Conservation (phyloP, 1,139 yeast genomes). For the Yamadazyma pseudoaaseri region DNA sequence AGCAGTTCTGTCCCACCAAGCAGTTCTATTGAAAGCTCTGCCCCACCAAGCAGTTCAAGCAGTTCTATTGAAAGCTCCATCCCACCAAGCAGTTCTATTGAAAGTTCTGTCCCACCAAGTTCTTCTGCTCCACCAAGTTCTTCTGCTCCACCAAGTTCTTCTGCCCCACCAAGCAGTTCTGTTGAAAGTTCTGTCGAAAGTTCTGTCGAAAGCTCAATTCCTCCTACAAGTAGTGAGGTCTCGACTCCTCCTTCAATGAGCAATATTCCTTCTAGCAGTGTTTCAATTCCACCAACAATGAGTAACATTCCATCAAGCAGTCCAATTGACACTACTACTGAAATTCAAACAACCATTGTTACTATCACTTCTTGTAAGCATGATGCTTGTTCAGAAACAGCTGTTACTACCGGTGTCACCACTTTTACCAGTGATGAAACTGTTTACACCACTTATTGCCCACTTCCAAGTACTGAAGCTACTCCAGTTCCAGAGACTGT, state of each 20-base stretch:
- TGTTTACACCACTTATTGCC: slow-evolving; percentile 6
- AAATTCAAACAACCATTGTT: slow-evolving; percentile 25
- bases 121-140: not conserved
- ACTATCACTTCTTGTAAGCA: slow-evolving; percentile 45
- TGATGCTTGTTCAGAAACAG: slow-evolving; percentile 12
- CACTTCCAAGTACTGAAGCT: slow-evolving; percentile 1
- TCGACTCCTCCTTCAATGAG: too few species aligned
- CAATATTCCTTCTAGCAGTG: too few species aligned
- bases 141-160: not conserved
- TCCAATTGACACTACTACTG: slow-evolving; percentile 15
- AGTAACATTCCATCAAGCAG: not conserved
- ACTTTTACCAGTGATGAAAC: slow-evolving; percentile 24
- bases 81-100: slow-evolving; percentile 1
- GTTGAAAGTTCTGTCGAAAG: not conserved
- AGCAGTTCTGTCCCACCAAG: too few species aligned
- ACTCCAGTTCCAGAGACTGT: not conserved
- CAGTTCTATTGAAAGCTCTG: not conserved
- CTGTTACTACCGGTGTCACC: slow-evolving; percentile 14
- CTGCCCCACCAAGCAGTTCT: not conserved
- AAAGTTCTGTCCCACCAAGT: not conserved
- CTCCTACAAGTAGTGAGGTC: not conserved
- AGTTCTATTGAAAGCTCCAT: not conserved
- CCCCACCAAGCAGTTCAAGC: not conserved
- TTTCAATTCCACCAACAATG: not conserved
- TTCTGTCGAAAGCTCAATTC: not conserved